These are phyloP conservation scores for Eremothecium sinecaudum DNA, from an alignment of 1,139 yeast species.

Conservation along the genomic window DNA sequence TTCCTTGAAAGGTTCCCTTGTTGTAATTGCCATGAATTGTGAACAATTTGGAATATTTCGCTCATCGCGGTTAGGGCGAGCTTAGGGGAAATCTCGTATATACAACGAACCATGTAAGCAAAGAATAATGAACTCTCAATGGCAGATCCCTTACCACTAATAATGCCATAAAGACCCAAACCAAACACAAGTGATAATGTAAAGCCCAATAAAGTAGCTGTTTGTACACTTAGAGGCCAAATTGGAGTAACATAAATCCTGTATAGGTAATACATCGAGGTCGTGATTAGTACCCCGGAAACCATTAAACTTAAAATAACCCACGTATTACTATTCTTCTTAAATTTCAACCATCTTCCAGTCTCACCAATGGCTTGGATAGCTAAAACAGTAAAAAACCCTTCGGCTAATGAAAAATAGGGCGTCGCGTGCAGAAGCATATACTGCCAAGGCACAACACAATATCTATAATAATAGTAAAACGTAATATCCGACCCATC, in stretches of 20 bases:
- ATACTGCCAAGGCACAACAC: conserved; percentile 57
- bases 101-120: conserved; percentile 85
- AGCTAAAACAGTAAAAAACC: conserved; percentile 79
- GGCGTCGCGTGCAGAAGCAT: conserved; percentile 76
- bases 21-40: conserved; percentile 32
- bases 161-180: conserved; percentile 73
- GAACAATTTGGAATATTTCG: conserved; percentile 33
- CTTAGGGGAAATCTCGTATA: conserved; percentile 83
- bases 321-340: conserved; percentile 50
- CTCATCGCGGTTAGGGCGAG: conserved; percentile 42
- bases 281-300: conserved; percentile 68
- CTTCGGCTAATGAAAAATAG: conserved; percentile 79
- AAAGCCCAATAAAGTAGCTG: conserved; percentile 80
- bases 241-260: conserved; percentile 73
- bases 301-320: conserved; percentile 63
- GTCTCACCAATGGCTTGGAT: conserved; percentile 89
- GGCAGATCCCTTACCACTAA: conserved; percentile 76
- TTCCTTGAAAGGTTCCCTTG: conserved; percentile 27
- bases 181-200: conserved; percentile 68
- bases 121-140: conserved; percentile 77
- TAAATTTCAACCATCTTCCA: conserved; percentile 49
- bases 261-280: conserved; percentile 68
- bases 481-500: conserved; percentile 12
- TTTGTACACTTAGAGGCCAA: conserved; percentile 51
- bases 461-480: conserved; percentile 30